Percentiles rank a stretch among this genome's conserved stretches.
These are phyloP conservation scores for Boechera divaricarpa DNA, from an alignment of 345 rosid species.

Conservation along the genomic window DNA sequence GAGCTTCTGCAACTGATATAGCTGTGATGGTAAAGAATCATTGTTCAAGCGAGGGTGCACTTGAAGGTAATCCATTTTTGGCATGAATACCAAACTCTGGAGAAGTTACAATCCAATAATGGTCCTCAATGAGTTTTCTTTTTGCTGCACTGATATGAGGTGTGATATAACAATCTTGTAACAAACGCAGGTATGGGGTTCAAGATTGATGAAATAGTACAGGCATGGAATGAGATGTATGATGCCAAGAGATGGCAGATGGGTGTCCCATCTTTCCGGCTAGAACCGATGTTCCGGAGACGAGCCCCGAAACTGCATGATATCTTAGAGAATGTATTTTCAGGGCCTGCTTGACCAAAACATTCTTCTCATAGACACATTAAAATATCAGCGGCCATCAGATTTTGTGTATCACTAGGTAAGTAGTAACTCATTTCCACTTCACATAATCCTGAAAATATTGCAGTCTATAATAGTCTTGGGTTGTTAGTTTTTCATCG, in stretches of 20 bases:
- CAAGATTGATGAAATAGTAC: constrained; percentile 95
- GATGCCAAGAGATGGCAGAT: constrained; percentile 97
- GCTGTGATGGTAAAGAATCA: constrained; percentile 99
- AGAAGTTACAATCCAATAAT: neutral
- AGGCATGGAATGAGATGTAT: constrained; percentile 99
- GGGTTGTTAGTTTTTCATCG: constrained; percentile 3
- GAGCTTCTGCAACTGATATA: constrained; percentile 93
- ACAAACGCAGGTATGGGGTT: constrained; percentile 73
- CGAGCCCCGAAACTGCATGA: constrained; percentile 79
- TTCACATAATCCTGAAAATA: constrained; percentile 16
- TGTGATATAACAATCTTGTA: constrained; percentile 27
- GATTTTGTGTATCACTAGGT: constrained; percentile 35
- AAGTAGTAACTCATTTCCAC: constrained; percentile 17
- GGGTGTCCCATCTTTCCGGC: constrained; percentile 91
- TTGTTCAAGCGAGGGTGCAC: constrained; percentile 81
- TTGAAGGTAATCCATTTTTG: constrained; percentile 66
- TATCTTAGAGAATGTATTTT: constrained; percentile 69
- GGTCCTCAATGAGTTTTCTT: neutral
- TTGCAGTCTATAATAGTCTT: neutral
- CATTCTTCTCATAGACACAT: constrained; percentile 18
- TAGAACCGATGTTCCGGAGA: constrained; percentile 93
- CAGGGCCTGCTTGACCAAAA: constrained; percentile 34
- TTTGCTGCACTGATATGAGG: neutral
- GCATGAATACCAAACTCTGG: neutral
- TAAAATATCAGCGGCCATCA: constrained; percentile 17